Base-by-base conservation (phyloP, 2,329 filamentous ascomycete genomes). In the Cladobotryum protrusum region DNA sequence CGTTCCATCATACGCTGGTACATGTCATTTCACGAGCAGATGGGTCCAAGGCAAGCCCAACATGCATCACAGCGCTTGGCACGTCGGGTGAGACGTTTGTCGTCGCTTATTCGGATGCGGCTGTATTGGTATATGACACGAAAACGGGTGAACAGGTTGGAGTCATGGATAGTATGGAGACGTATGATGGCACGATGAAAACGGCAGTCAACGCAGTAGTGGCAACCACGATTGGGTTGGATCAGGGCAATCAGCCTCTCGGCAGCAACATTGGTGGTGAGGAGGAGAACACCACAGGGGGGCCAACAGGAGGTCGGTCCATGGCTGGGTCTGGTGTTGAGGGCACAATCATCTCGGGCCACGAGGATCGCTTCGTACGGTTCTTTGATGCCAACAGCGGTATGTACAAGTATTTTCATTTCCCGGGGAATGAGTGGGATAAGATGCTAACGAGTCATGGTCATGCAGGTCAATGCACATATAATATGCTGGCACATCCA, bases 371-470 rank as follows among this genome's bases (percentile, higher is more conserved):
- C 59, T 96, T 90, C 63, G 90, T 99, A 59, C 81, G 92, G 58
- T 96, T 99, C 77, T 99, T 96, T 67, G 93, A 99, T 75, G 93
- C 93, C 55, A 97, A 99, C 65, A 96, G 89, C 71, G 93, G 93
- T 97, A 86, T 70, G 88, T 81, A 6, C 3, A n/a, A n/a, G n/a
- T n/a, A n/a, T 17, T 19, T 5, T 11, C 8, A 5, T 13, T 9
- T 24, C n/a, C 5, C n/a, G 15, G 18, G 12, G 37, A 13, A 3
- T 7, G 15, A 12, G 9, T n/a, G 12, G 14, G 18, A 17, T 29
- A 18, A 40, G 24, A 14, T 14, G 13, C 50, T 52, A 34, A 52
- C 42, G 2, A 2, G 24, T 29, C 24, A 29, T 29, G 24, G 11
- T 9, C 9, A 19, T 9, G n/a, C 57, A 97, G 93, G 93, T 50